A percentile compares a stretch with the other conserved stretches of the same genome.
Evolutionary conservation across 148 eudicot genomes (phyloP).

Genomic region (Pouteria glomerata): DNA sequence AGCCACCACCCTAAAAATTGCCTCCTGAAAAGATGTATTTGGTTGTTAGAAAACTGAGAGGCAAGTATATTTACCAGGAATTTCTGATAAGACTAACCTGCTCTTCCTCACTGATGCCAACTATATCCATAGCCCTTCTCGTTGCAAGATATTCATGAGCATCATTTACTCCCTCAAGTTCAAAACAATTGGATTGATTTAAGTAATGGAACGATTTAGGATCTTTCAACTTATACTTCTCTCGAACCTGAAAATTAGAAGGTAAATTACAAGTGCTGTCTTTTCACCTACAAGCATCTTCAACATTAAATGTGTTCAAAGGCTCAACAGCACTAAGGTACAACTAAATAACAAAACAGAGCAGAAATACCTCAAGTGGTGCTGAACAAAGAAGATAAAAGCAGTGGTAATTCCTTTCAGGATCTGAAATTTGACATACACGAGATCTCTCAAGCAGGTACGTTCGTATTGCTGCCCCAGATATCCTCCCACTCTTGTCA

Average conservation of each 20-base stretch:
- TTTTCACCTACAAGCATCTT: neutral
- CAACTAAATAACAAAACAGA: neutral
- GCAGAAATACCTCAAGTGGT: constrained; percentile 68
- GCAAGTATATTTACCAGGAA: neutral
- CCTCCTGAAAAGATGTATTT: constrained; percentile 54
- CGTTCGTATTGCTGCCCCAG: constrained; percentile 95
- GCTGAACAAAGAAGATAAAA: constrained; percentile 93
- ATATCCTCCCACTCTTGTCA: constrained; percentile 87
- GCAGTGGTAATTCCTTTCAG: constrained; percentile 95
- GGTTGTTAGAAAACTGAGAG: constrained; percentile 7
- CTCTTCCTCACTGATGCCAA: constrained; percentile 86
- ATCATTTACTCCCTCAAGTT: constrained; percentile 76
- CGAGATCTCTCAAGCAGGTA: constrained; percentile 97
- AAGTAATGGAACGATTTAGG: constrained; percentile 80
- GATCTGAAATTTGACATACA: constrained; percentile 95
- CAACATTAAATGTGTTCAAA: neutral
- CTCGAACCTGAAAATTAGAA: constrained; percentile 57
- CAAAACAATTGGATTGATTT: constrained; percentile 80
- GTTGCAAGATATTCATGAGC: constrained; percentile 88
- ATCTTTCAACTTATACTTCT: constrained; percentile 70
- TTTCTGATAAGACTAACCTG: constrained; percentile 49
- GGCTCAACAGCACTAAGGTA: neutral
- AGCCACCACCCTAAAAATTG: constrained; percentile 91
- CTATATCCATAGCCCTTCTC: constrained; percentile 96
- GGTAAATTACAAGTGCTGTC: constrained; percentile 5